phyloP scores from a whole-genome alignment of 2,329 filamentous ascomycete genomes.

The Claviceps humidiphila region DNA sequence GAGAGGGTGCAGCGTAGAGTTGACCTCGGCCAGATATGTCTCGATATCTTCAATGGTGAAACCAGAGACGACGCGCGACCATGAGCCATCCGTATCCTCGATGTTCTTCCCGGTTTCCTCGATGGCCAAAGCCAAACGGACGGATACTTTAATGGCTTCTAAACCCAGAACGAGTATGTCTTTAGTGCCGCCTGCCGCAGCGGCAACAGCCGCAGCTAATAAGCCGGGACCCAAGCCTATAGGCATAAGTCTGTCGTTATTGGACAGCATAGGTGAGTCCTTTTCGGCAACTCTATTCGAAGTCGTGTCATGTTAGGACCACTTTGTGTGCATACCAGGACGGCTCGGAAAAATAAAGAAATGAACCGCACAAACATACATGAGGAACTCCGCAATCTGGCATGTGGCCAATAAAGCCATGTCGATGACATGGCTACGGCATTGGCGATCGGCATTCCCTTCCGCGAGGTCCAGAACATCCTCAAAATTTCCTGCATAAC shows the following conservation, averaged over 20 bases:
- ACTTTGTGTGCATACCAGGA: no score
- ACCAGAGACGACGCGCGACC: neutral
- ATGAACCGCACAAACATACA: neutral
- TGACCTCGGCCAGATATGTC: neutral
- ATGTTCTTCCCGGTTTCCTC: neutral
- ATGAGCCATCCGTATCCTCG: neutral
- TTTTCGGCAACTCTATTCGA: neutral
- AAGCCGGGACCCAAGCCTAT: neutral
- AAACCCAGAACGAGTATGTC: neutral
- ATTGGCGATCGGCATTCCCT: neutral
- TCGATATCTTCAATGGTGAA: neutral
- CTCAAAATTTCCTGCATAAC: neutral
- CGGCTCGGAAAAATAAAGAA: neutral
- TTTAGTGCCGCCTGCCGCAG: neutral
- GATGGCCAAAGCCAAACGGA: neutral
- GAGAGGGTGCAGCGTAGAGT: neutral
- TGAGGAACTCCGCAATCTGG: neutral
- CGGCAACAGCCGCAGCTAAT: neutral
- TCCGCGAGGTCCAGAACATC: neutral
- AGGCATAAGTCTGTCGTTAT: neutral
- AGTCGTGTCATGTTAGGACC: neutral
- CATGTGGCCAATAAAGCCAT: neutral
- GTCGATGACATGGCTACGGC: neutral
- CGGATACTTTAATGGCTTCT: neutral
- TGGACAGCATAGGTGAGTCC: neutral